Evolutionary conservation across 768 basidiomycete species (phyloP), one percentile per base, ranked within the genome.

Genomic region (Naganishia antarctica): DNA sequence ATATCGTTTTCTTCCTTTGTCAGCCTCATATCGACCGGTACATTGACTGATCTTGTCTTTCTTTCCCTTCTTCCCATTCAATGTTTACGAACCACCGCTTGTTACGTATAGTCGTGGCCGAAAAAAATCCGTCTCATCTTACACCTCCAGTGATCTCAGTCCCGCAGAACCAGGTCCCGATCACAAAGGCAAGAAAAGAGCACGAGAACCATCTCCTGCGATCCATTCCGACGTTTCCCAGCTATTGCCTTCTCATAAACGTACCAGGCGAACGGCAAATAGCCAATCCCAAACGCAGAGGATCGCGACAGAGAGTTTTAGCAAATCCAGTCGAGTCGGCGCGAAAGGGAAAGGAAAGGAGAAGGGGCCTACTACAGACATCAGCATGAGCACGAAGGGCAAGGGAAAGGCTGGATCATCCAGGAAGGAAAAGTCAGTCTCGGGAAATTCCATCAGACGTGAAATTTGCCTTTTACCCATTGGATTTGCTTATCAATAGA

Each of bases 101-200:
- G n/a, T n/a, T n/a, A n/a, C n/a, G n/a, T n/a, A 23, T 15, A 7
- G 5, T 57, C 32, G 13, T 45, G 13, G 2, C n/a, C n/a, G 53
- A 37, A 37, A 26, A 41, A 34, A 40, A n/a, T 40, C 23, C 13
- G 23, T 37, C 5, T 1, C 16, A 23, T 41, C 37, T 18, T 31
- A 9, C 11, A 23, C 53, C 3, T 57, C 53, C 23, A 57, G 53
- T n/a, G 32, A 34, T 37, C 53, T 57, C 23, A 57, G 34, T n/a
- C 32, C 23, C 23, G 53, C 21, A 25, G 34, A 34, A 1, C 26
- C 37, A 11, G 29, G 8, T n/a, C 23, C 63, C 16, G 89, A 90
- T 79, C 78, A 79, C 69, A 93, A 93, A 69, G 92, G 91, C 64
- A 96, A 96, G 85, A 94, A 93, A 80, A 87, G 90, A 71, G 91